These are phyloP conservation scores for Plasmodium vinckei DNA, from an alignment of 169 alveolate genomes.

Conservation along the genomic window DNA sequence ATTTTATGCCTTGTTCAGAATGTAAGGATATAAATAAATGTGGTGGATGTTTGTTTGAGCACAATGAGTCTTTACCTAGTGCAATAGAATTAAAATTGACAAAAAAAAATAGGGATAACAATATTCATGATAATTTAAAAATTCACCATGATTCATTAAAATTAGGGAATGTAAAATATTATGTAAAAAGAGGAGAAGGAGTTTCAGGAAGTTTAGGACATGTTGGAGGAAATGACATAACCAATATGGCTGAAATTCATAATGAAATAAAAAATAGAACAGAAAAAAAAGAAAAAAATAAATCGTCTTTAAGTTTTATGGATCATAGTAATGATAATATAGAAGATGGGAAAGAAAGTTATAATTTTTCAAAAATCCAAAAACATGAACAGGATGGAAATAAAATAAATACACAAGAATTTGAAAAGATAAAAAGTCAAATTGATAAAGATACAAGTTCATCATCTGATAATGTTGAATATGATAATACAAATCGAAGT, in stretches of 20 bases:
- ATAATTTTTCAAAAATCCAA: constrained; percentile 11
- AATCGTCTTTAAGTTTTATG: constrained; percentile 8
- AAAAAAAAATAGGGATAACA: neutral
- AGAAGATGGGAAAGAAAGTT: neutral
- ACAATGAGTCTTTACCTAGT: constrained; percentile 30
- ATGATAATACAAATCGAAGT: neutral
- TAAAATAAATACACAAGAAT: neutral
- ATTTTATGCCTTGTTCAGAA: constrained; percentile 60
- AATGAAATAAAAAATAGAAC: constrained; percentile 24
- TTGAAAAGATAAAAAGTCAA: neutral
- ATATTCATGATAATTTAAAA: constrained; percentile 37
- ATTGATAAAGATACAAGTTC: neutral
- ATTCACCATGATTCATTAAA: constrained; percentile 65
- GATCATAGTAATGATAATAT: neutral
- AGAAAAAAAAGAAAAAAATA: constrained; percentile 5
- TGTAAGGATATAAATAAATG: constrained; percentile 30
- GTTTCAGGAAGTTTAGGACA: constrained; percentile 63
- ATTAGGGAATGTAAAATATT: constrained; percentile 57
- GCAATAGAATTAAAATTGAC: constrained; percentile 56
- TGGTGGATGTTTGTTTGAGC: constrained; percentile 52
- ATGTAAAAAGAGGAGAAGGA: constrained; percentile 71
- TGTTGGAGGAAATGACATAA: constrained; percentile 8
- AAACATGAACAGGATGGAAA: constrained; percentile 39
- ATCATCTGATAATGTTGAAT: constrained; percentile 4
- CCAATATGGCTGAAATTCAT: constrained; percentile 14